These are phyloP conservation scores for Venturiaceae sp. DNA, from an alignment of 2,329 filamentous ascomycete genomes.

Conservation along the genomic window DNA sequence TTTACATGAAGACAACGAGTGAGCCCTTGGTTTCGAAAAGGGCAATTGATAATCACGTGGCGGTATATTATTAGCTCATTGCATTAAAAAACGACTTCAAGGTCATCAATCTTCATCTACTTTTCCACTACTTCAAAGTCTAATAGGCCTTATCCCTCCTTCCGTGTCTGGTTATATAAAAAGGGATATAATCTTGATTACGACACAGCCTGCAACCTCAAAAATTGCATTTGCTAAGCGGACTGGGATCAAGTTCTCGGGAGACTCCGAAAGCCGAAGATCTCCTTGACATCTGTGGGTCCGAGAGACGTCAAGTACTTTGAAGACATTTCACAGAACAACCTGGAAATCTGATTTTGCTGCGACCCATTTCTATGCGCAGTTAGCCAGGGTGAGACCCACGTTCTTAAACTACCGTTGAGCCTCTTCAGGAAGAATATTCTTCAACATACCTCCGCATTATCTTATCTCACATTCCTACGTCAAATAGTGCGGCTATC, in stretches of 20 bases:
- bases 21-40: neutral
- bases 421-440: neutral
- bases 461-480: neutral
- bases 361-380: neutral
- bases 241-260: neutral
- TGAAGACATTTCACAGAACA: neutral
- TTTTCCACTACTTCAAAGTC: too few relatives aligned
- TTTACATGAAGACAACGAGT: neutral
- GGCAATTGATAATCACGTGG: too few relatives aligned
- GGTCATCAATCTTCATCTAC: too few relatives aligned
- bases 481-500: neutral
- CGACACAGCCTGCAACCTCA: neutral
- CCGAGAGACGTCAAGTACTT: neutral
- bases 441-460: neutral
- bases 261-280: neutral
- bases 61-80: too few relatives aligned
- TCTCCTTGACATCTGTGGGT: neutral
- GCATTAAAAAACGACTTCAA: too few relatives aligned
- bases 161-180: neutral
- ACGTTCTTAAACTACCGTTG: neutral
- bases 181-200: neutral
- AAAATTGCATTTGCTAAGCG: neutral
- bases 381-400: neutral
- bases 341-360: neutral
- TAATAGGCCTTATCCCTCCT: neutral